Conservation (phyloP, 345 rosid genomes). For the Reutealis trisperma region DNA sequence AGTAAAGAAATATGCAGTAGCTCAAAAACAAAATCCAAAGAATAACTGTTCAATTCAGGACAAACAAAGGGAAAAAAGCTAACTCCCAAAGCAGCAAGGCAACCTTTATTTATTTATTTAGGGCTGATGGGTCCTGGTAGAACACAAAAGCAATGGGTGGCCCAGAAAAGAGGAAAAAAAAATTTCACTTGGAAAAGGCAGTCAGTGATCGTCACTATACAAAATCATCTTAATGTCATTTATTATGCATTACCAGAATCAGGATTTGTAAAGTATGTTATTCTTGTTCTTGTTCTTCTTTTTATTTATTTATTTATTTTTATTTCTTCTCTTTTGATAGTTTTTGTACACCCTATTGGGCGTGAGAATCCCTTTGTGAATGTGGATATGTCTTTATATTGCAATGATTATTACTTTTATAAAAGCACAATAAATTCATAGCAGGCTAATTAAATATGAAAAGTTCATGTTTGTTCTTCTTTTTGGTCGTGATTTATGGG, state of each 20-base stretch:
- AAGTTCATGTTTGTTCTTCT: background rate
- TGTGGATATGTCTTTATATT: slow-evolving; percentile 5
- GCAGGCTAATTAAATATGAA: background rate
- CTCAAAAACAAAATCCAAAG: background rate
- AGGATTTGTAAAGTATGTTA: slow-evolving; percentile 14
- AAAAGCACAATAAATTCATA: background rate
- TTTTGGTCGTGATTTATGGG: background rate
- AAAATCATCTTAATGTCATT: too few species aligned
- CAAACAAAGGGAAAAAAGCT: too few species aligned
- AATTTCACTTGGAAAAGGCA: background rate
- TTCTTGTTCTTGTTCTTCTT: too few species aligned
- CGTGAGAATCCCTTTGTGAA: background rate
- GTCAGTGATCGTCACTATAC: background rate
- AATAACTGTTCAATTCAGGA: background rate
- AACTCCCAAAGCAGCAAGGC: too few species aligned
- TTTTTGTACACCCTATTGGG: background rate
- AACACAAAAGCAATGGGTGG: too few species aligned
- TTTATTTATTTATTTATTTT: too few species aligned
- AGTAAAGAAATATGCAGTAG: background rate
- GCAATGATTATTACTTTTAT: too few species aligned
- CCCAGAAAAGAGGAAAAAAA: too few species aligned
- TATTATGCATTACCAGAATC: slow-evolving; percentile 10
- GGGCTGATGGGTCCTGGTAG: too few species aligned
- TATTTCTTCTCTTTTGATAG: slow-evolving; percentile 1
- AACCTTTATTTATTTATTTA: too few species aligned